phyloP scores from a whole-genome alignment of 176 grass and related monocot species.

The Musa schizocarpa region DNA sequence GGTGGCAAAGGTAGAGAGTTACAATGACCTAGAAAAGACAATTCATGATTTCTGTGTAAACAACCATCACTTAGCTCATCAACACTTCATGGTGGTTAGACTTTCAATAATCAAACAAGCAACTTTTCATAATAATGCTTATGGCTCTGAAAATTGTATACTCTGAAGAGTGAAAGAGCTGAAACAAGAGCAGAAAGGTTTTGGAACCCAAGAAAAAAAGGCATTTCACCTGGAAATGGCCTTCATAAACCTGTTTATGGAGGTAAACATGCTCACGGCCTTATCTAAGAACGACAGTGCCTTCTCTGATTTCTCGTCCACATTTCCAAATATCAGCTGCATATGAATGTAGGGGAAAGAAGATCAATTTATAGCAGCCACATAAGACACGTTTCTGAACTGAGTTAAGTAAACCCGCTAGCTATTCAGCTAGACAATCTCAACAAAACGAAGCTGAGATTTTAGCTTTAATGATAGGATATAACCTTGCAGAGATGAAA shows the following conservation, averaged over 20 bases:
- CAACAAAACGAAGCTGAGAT: no score
- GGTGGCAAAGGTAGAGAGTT: no score
- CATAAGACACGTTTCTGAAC: neutral
- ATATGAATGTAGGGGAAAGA: neutral
- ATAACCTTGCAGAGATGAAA: no score
- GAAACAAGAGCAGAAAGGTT: neutral
- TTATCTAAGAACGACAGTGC: conserved; percentile 55
- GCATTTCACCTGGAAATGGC: conserved; percentile 62
- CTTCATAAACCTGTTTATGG: conserved; percentile 67
- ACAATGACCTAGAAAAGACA: no score
- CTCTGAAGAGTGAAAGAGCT: neutral
- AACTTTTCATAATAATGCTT: neutral
- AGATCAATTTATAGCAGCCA: neutral
- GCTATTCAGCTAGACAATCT: no score
- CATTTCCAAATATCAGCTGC: conserved; percentile 73
- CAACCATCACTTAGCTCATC: no score
- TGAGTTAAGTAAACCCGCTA: no score
- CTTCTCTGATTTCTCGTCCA: conserved; percentile 42
- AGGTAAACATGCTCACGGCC: conserved; percentile 63
- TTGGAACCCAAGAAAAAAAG: neutral
- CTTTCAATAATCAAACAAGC: conserved; percentile 20
- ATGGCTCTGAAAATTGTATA: neutral
- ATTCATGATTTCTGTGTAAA: no score
- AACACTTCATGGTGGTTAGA: neutral
- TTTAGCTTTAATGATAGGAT: no score